Conservation (phyloP, 768 basidiomycete genomes). For the Kondoa subrosea region DNA sequence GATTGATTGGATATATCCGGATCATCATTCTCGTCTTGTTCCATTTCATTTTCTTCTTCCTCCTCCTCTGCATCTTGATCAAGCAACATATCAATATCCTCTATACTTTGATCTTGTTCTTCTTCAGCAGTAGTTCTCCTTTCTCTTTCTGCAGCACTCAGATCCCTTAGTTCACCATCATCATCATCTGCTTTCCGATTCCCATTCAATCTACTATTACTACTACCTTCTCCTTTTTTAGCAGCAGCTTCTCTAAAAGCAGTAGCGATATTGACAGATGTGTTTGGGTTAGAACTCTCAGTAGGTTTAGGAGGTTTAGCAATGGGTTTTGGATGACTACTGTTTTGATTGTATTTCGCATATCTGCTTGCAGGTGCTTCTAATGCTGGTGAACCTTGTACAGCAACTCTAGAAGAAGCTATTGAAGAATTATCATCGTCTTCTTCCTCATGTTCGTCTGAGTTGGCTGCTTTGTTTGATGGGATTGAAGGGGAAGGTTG, state of each 20-base stretch:
- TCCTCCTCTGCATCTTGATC: too few relatives aligned
- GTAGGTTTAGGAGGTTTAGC: not conserved
- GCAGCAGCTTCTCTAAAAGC: conserved; percentile 57
- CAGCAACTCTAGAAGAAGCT: not conserved
- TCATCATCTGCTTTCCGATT: conserved; percentile 18
- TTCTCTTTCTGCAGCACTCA: not conserved
- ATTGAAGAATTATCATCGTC: not conserved
- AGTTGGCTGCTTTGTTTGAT: not conserved
- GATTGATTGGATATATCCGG: too few relatives aligned
- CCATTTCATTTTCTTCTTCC: not conserved
- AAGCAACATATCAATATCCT: too few relatives aligned
- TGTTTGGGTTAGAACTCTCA: conserved; percentile 33
- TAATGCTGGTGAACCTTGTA: not conserved
- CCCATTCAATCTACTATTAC: too few relatives aligned
- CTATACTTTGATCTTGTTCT: not conserved
- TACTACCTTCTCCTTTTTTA: not conserved
- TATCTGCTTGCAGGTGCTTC: not conserved
- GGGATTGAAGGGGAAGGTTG: too few relatives aligned
- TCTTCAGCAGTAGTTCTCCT: not conserved
- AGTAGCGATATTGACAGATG: conserved; percentile 67
- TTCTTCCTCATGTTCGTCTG: not conserved
- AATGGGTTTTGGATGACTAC: not conserved
- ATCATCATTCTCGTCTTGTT: conserved; percentile 15
- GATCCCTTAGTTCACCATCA: not conserved
- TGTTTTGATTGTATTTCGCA: not conserved